A percentile compares a stretch with the other conserved stretches of the same genome.
phyloP scores from a whole-genome alignment of 768 basidiomycete genomes.

The Tubosaeta sp. region DNA sequence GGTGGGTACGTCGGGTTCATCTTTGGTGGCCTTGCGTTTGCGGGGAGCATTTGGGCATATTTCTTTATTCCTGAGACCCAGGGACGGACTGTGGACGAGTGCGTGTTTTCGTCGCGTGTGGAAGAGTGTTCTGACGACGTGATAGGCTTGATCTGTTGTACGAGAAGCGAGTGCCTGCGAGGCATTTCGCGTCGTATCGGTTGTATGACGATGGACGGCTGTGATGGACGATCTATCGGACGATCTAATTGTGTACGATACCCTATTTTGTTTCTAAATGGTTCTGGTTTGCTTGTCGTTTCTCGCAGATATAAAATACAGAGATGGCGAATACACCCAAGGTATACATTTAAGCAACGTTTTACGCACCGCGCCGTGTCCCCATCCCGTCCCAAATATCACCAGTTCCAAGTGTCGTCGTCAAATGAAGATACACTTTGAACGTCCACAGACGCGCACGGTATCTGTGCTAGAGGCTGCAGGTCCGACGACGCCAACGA shows the following conservation, averaged over 20 bases:
- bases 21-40: conserved; percentile 22
- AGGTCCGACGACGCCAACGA: not conserved
- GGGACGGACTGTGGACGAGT: conserved; percentile 29
- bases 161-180: conserved; percentile 27
- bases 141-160: conserved; percentile 29
- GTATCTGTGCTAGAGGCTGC: not conserved
- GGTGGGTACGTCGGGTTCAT: conserved; percentile 28
- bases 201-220: conserved; percentile 10
- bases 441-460: not conserved
- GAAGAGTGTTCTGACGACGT: not conserved
- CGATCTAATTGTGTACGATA: not conserved
- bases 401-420: conserved; percentile 64
- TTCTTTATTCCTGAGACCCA: conserved; percentile 27
- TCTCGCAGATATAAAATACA: not conserved
- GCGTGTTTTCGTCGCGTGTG: conserved; percentile 1
- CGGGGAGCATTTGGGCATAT: conserved; percentile 22
- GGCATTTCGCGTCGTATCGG: conserved; percentile 18
- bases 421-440: conserved; percentile 21
- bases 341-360: not conserved
- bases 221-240: not conserved
- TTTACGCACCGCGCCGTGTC: no score
- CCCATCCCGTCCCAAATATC: not conserved
- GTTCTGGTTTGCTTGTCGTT: no score
- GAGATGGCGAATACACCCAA: not conserved
- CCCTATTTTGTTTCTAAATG: not conserved